Evolutionary conservation across 495 filamentous ascomycete genomes (phyloP).

Genomic region (Daldinia bambusicola): DNA sequence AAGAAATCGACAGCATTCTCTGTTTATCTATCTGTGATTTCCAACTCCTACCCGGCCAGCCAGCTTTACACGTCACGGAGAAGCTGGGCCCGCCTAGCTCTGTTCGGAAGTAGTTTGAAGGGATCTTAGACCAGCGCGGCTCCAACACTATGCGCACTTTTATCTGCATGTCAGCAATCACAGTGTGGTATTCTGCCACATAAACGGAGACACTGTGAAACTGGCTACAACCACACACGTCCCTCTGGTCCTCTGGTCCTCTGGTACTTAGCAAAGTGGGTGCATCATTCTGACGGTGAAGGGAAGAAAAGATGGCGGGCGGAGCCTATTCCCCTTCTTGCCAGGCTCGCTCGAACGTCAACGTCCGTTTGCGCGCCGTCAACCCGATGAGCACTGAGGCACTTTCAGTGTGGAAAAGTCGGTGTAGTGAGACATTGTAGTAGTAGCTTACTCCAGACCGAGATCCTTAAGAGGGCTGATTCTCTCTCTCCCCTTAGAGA

Average conservation of each 20-base stretch:
- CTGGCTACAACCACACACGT: conserved; percentile 12
- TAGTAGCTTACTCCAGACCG: conserved; percentile 36
- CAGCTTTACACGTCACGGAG: conserved; percentile 44
- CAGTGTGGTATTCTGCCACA: conserved; percentile 29
- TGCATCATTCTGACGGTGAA: conserved; percentile 47
- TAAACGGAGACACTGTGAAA: conserved; percentile 39
- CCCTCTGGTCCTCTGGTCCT: neutral
- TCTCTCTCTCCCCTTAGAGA: conserved; percentile 1
- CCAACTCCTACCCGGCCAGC: conserved; percentile 10
- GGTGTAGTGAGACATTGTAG: conserved; percentile 33
- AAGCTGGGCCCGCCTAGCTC: conserved; percentile 34
- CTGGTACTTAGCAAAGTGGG: conserved; percentile 11
- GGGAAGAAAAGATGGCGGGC: conserved; percentile 8
- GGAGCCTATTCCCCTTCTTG: conserved; percentile 32
- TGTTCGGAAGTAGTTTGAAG: conserved; percentile 33
- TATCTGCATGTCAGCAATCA: conserved; percentile 47
- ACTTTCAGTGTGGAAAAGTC: conserved; percentile 36
- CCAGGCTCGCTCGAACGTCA: conserved; percentile 17
- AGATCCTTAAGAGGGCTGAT: conserved; percentile 17
- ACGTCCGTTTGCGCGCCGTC: conserved; percentile 27
- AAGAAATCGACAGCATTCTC: conserved; percentile 1
- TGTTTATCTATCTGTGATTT: conserved; percentile 19
- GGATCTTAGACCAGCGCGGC: conserved; percentile 33
- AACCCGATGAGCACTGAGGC: conserved; percentile 22
- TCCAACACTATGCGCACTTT: conserved; percentile 22